phyloP scores from a whole-genome alignment of 768 basidiomycete species.

The Naganishia kalamii region DNA sequence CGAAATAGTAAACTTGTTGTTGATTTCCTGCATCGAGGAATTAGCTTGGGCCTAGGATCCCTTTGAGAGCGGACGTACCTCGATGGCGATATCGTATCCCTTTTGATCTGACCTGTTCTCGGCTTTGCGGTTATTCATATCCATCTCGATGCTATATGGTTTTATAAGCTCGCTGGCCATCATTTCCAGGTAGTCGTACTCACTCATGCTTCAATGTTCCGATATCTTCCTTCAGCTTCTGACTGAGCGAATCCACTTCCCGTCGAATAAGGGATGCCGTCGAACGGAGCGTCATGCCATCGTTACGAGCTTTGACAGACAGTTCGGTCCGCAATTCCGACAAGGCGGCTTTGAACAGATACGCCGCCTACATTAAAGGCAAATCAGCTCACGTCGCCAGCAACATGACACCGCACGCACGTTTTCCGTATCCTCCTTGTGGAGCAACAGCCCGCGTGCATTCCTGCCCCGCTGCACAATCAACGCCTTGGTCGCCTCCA shows the following conservation, averaged over 20 bases:
- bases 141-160: conserved; percentile 77
- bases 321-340: conserved; percentile 83
- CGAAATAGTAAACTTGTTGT: conserved; percentile 50
- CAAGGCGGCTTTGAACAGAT: conserved; percentile 86
- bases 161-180: not conserved
- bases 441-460: conserved; percentile 40
- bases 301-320: conserved; percentile 72
- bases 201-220: conserved; percentile 86
- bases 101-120: conserved; percentile 80
- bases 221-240: conserved; percentile 90
- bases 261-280: conserved; percentile 68
- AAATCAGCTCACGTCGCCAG: not conserved
- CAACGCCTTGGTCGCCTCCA: conserved; percentile 44
- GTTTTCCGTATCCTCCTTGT: conserved; percentile 50
- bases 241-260: conserved; percentile 76
- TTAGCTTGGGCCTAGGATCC: not conserved
- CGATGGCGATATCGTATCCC: conserved; percentile 70
- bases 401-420: conserved; percentile 30
- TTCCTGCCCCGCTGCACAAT: conserved; percentile 37
- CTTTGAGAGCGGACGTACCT: conserved; percentile 31
- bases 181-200: conserved; percentile 40
- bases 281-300: conserved; percentile 72
- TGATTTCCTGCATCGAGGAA: conserved; percentile 46
- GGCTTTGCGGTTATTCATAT: conserved; percentile 85
- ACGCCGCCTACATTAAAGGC: conserved; percentile 65